Evolutionary conservation across 2,329 filamentous ascomycete species (phyloP).

Genomic region (Aspergillus awamori): DNA sequence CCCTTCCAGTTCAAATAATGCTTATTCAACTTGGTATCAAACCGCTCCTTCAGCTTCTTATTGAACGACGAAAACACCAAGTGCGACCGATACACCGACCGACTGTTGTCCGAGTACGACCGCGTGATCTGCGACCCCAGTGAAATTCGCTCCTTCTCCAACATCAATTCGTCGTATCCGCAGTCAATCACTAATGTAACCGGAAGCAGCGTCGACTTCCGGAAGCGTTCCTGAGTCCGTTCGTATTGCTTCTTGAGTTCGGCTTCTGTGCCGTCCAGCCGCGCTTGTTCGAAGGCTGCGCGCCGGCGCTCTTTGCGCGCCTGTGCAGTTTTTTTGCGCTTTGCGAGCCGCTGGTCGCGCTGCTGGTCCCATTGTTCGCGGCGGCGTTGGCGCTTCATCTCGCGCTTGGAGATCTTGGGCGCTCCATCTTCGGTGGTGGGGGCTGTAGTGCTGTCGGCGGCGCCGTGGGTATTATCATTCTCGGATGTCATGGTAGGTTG

Average conservation of each 20-base stretch:
- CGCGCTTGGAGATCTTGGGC: conserved; percentile 73
- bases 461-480: conserved; percentile 7
- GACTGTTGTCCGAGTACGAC: conserved; percentile 84
- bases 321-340: conserved; percentile 59
- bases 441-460: background rate
- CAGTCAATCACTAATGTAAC: conserved; percentile 86
- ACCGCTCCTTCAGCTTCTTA: conserved; percentile 72
- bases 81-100: conserved; percentile 68
- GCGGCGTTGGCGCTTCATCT: conserved; percentile 75
- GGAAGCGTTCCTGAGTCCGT: conserved; percentile 28
- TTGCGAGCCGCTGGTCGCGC: conserved; percentile 61
- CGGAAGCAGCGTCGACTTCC: conserved; percentile 63
- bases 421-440: background rate
- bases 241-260: conserved; percentile 32
- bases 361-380: conserved; percentile 75
- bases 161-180: conserved; percentile 88
- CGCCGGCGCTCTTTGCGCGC: conserved; percentile 57
- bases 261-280: conserved; percentile 29
- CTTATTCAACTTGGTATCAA: conserved; percentile 72
- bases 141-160: conserved; percentile 80
- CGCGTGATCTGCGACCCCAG: conserved; percentile 82
- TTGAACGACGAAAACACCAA: conserved; percentile 78
- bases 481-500: background rate
- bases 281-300: conserved; percentile 40
- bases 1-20: conserved; percentile 80